These are phyloP conservation scores for Ceratocystis smalleyi DNA, from an alignment of 2,329 filamentous ascomycete genomes.

Conservation along the genomic window DNA sequence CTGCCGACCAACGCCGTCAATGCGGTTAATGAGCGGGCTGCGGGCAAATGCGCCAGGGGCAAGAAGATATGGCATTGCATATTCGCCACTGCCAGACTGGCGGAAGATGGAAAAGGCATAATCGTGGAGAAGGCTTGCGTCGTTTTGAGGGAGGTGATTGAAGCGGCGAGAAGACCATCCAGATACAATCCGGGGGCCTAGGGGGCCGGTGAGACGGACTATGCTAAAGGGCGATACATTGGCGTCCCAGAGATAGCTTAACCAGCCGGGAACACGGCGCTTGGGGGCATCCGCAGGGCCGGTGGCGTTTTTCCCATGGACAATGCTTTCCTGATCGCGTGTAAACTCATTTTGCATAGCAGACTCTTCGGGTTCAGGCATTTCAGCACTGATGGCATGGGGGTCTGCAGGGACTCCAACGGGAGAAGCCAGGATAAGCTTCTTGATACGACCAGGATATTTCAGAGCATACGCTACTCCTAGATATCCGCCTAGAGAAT, in stretches of 20 bases:
- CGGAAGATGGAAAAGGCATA: constrained; percentile 93
- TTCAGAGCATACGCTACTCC: constrained; percentile 91
- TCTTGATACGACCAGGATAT: constrained; percentile 87
- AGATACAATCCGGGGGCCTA: constrained; percentile 82
- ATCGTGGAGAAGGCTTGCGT: constrained; percentile 73
- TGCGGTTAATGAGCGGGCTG: constrained; percentile 70
- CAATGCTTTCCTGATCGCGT: constrained; percentile 49
- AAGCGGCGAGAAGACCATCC: constrained; percentile 92
- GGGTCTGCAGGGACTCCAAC: constrained; percentile 92
- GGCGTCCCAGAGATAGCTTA: constrained; percentile 89
- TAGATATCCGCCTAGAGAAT: constrained; percentile 88
- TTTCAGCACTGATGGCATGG: constrained; percentile 63
- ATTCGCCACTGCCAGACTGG: constrained; percentile 83
- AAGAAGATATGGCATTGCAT: constrained; percentile 80
- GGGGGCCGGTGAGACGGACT: constrained; percentile 70
- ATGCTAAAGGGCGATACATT: constrained; percentile 92
- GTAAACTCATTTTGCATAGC: constrained; percentile 64
- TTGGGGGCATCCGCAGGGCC: constrained; percentile 25
- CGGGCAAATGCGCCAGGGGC: constrained; percentile 88
- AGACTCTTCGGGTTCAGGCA: constrained; percentile 63
- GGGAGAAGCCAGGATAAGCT: constrained; percentile 85
- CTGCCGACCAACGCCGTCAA: constrained; percentile 75
- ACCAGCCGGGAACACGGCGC: constrained; percentile 62
- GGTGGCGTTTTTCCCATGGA: constrained; percentile 23
- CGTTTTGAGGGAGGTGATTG: constrained; percentile 64